These are phyloP conservation scores for Candida michaelii DNA, from an alignment of 805 yeast species.

Conservation along the genomic window DNA sequence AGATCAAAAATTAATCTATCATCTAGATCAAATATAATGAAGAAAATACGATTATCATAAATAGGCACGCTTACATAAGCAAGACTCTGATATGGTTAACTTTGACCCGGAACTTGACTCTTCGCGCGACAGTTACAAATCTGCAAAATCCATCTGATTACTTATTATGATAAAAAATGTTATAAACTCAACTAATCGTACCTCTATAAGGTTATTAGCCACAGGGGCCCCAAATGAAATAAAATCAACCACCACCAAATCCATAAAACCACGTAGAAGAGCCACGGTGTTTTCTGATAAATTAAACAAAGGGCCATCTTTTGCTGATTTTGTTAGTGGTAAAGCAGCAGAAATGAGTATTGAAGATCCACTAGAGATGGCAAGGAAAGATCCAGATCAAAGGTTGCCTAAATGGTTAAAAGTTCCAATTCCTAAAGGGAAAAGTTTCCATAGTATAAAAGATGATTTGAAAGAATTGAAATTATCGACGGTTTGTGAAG, in stretches of 20 bases:
- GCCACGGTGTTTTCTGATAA: constrained; percentile 66
- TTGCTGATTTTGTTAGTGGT: constrained; percentile 86
- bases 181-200: neutral
- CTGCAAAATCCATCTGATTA: constrained; percentile 11
- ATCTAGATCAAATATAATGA: too few relatives aligned
- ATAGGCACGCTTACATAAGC: neutral
- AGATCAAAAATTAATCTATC: too few relatives aligned
- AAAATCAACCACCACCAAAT: neutral
- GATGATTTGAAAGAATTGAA: constrained; percentile 85
- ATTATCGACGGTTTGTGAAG: constrained; percentile 95
- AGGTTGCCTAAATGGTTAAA: constrained; percentile 92
- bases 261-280: constrained; percentile 25
- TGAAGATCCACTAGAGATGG: constrained; percentile 73
- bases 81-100: neutral
- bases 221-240: constrained; percentile 11
- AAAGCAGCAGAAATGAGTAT: constrained; percentile 63
- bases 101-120: constrained; percentile 8
- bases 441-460: constrained; percentile 74
- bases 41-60: too few relatives aligned
- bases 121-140: constrained; percentile 5
- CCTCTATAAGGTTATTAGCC: constrained; percentile 19
- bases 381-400: constrained; percentile 64
- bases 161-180: constrained; percentile 1
- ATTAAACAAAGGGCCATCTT: constrained; percentile 83
- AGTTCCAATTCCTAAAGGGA: constrained; percentile 96